Evolutionary conservation across 805 yeast species (phyloP).

Genomic region (Zygoascus biomembranicola): DNA sequence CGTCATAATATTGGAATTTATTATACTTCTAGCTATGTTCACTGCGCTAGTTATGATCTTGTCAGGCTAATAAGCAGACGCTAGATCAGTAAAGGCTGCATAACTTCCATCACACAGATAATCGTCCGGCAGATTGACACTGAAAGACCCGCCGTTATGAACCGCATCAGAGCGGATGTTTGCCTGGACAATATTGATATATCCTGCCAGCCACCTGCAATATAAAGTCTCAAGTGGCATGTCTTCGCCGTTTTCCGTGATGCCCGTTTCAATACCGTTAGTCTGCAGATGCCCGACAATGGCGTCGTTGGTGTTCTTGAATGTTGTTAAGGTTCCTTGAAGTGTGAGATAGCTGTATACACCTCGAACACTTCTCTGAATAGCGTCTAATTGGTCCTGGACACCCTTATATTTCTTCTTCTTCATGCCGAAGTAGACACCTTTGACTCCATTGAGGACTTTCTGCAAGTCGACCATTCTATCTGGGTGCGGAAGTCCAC

Average conservation of each 20-base stretch:
- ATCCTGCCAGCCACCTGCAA: background rate
- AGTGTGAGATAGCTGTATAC: background rate
- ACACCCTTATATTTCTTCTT: background rate
- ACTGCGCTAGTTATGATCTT: no score
- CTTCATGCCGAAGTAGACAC: background rate
- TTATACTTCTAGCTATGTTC: no score
- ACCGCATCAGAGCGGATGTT: background rate
- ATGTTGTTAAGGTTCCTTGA: no score
- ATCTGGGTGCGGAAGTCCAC: background rate
- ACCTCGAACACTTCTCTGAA: background rate
- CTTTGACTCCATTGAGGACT: background rate
- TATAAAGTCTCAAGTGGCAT: background rate
- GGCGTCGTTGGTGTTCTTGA: no score
- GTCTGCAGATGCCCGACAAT: no score
- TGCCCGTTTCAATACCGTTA: background rate
- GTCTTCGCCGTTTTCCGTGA: background rate
- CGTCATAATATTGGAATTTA: no score
- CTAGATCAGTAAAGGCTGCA: background rate
- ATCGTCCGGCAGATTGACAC: background rate
- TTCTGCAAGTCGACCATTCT: background rate
- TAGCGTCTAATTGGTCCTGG: background rate
- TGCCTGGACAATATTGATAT: background rate
- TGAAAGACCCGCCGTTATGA: background rate
- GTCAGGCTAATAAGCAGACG: background rate
- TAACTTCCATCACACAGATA: background rate